Evolutionary conservation across 768 basidiomycete genomes (phyloP).

Genomic region (Crassisporium funariophilum): DNA sequence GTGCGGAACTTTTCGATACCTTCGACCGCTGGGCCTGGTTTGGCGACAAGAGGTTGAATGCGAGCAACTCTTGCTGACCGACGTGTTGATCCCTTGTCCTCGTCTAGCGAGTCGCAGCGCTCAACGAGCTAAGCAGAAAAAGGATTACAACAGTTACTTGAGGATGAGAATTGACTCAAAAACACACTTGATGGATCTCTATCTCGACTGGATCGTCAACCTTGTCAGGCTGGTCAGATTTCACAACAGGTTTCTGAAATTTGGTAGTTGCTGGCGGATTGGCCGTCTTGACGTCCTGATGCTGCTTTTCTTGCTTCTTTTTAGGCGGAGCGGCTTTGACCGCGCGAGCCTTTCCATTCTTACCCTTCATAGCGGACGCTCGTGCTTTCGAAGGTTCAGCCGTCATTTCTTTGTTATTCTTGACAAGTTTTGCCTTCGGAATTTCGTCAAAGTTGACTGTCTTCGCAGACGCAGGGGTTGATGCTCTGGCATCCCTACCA

Average conservation of each 20-base stretch:
- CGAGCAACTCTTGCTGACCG: no score
- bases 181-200: no score
- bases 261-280: neutral
- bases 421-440: conserved; percentile 1
- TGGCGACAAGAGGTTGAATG: no score
- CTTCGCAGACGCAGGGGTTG: neutral
- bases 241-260: neutral
- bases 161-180: no score
- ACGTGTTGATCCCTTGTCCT: no score
- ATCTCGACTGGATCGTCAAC: neutral
- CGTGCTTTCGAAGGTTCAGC: conserved; percentile 8
- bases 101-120: no score
- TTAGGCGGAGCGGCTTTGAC: conserved; percentile 3
- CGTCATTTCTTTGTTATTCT: neutral
- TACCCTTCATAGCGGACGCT: conserved; percentile 32
- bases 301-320: conserved; percentile 4
- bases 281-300: conserved; percentile 7
- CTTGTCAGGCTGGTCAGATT: neutral
- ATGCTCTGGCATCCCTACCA: neutral
- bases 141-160: no score
- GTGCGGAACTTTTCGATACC: no score
- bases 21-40: no score
- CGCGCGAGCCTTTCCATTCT: conserved; percentile 21
- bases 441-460: conserved; percentile 16
- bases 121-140: no score